These are phyloP conservation scores for Groenewaldozyma sp. DNA, from an alignment of 1,139 yeast genomes.

Conservation along the genomic window DNA sequence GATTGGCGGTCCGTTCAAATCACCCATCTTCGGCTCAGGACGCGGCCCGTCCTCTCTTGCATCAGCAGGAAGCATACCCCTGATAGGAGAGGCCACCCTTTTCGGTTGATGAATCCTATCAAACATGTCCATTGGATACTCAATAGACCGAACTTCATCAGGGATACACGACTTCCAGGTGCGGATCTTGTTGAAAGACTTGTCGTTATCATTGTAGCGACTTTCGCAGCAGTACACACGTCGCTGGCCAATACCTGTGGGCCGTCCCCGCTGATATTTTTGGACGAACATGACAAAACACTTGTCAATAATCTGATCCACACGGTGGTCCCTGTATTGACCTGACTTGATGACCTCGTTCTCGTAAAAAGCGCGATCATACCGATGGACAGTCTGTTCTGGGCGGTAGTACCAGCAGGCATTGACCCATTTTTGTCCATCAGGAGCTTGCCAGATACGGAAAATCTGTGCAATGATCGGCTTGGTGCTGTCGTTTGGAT, in stretches of 20 bases:
- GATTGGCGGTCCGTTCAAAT: constrained; percentile 81
- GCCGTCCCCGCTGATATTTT: constrained; percentile 89
- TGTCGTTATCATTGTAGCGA: constrained; percentile 84
- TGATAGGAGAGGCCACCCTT: constrained; percentile 79
- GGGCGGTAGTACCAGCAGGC: constrained; percentile 98
- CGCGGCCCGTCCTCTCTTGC: constrained; percentile 65
- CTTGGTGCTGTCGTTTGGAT: constrained; percentile 77
- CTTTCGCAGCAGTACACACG: constrained; percentile 92
- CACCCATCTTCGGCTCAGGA: constrained; percentile 76
- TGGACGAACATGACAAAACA: constrained; percentile 94
- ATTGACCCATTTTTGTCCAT: constrained; percentile 80
- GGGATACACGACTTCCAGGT: constrained; percentile 99
- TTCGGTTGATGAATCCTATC: constrained; percentile 41
- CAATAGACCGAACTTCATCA: constrained; percentile 85
- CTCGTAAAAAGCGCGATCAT: constrained; percentile 77
- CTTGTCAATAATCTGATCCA: constrained; percentile 81
- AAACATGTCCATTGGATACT: constrained; percentile 55
- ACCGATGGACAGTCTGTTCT: constrained; percentile 92
- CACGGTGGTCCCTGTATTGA: constrained; percentile 88
- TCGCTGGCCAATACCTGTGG: constrained; percentile 52
- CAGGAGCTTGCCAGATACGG: constrained; percentile 78
- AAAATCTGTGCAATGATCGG: constrained; percentile 94
- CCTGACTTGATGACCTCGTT: constrained; percentile 96
- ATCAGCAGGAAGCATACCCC: constrained; percentile 61
- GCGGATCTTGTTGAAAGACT: constrained; percentile 85